Conservation (phyloP, 1,284 basidiomycete genomes). For the Ganoderma sinense region DNA sequence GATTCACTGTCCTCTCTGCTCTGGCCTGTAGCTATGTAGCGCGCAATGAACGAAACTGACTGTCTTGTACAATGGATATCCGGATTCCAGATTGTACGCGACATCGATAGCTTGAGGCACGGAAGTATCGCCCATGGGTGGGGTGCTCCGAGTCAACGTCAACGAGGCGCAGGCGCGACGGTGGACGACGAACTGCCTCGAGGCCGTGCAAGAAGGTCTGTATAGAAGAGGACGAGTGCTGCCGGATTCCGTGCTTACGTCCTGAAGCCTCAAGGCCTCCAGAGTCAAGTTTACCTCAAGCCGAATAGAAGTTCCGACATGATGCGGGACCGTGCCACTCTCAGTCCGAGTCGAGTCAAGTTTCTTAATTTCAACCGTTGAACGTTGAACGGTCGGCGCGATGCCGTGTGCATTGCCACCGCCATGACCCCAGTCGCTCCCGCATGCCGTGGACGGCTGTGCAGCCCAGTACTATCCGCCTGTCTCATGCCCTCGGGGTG, state of each 20-base stretch:
- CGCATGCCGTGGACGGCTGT: background rate
- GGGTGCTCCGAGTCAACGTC: background rate
- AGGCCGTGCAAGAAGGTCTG: conserved; percentile 6
- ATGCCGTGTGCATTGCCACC: conserved; percentile 3
- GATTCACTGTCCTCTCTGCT: background rate
- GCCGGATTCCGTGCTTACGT: background rate
- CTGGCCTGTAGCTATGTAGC: background rate
- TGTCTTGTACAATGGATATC: background rate
- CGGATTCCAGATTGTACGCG: no score
- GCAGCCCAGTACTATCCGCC: background rate
- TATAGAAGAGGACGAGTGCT: background rate
- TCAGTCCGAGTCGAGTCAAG: no score
- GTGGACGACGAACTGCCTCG: background rate
- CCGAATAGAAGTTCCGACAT: background rate
- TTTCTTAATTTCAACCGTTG: no score
- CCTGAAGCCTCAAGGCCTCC: background rate
- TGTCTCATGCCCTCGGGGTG: background rate
- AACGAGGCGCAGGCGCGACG: background rate
- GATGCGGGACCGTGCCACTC: background rate
- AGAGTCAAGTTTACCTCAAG: background rate
- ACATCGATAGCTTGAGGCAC: no score
- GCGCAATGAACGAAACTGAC: background rate
- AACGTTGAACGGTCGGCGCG: background rate
- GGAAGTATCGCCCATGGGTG: background rate
- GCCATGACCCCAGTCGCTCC: background rate